These are phyloP conservation scores for Botrytis hyacinthi DNA, from an alignment of 2,329 filamentous ascomycete genomes.

Conservation along the genomic window DNA sequence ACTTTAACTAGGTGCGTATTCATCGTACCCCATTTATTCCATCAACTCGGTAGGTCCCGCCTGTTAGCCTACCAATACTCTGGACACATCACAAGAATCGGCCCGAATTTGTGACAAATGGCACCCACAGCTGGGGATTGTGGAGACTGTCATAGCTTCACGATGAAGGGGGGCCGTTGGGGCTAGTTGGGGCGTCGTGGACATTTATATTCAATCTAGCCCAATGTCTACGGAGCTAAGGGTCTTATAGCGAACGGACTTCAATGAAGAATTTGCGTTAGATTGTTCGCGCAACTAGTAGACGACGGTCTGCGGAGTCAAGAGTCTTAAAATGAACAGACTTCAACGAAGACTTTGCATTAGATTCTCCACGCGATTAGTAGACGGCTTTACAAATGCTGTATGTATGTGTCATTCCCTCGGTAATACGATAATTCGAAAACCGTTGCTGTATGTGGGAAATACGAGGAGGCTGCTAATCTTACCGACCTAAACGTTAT, in stretches of 20 bases:
- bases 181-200: not conserved
- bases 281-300: too few relatives aligned
- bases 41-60: not conserved
- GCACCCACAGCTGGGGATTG: not conserved
- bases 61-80: not conserved
- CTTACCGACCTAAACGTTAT: not conserved
- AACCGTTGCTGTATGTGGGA: not conserved
- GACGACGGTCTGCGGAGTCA: not conserved
- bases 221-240: not conserved
- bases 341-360: too few relatives aligned
- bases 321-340: too few relatives aligned
- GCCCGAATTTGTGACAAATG: not conserved
- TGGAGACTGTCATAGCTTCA: constrained; percentile 5
- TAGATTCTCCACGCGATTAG: not conserved
- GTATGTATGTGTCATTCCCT: not conserved
- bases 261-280: not conserved
- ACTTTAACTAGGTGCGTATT: too few relatives aligned
- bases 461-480: not conserved
- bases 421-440: not conserved
- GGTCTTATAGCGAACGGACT: not conserved
- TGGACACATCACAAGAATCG: not conserved
- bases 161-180: not conserved
- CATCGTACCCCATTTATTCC: not conserved
- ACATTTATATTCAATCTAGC: not conserved
- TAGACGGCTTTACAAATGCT: not conserved